Conservation (phyloP, 768 basidiomycete genomes). For the Cystofilobasidium ferigula region DNA sequence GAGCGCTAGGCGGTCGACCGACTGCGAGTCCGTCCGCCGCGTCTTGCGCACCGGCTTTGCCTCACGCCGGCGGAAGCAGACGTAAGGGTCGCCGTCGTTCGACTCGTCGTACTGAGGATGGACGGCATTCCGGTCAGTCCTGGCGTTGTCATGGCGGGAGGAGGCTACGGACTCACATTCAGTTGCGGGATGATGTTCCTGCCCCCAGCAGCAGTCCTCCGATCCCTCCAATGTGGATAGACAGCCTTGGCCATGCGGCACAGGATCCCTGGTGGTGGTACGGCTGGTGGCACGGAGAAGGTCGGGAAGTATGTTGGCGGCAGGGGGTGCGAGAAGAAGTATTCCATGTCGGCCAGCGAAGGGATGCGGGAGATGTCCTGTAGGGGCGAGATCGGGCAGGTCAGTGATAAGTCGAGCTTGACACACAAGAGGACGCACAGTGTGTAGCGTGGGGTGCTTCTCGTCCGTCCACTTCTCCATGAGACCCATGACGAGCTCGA, state of each 20-base stretch:
- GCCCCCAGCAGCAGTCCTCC: slow-evolving; percentile 67
- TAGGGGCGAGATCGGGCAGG: background rate
- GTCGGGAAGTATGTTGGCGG: slow-evolving; percentile 57
- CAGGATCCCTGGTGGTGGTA: slow-evolving; percentile 55
- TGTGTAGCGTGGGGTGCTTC: slow-evolving; percentile 76
- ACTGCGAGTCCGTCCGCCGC: slow-evolving; percentile 75
- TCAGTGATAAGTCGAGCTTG: slow-evolving; percentile 1
- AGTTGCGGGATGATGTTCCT: slow-evolving; percentile 74
- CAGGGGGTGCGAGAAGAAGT: slow-evolving; percentile 53
- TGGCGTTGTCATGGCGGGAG: no score
- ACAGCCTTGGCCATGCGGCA: slow-evolving; percentile 58
- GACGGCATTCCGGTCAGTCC: no score
- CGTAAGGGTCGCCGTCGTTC: slow-evolving; percentile 81
- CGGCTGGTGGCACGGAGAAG: slow-evolving; percentile 55
- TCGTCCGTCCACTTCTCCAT: slow-evolving; percentile 86
- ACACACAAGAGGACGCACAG: slow-evolving; percentile 48
- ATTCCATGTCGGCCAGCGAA: slow-evolving; percentile 43
- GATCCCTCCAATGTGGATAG: slow-evolving; percentile 83
- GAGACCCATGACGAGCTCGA: slow-evolving; percentile 88
- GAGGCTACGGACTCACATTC: no score
- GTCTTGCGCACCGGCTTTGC: slow-evolving; percentile 91
- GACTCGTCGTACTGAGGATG: slow-evolving; percentile 65
- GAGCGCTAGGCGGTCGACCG: slow-evolving; percentile 75
- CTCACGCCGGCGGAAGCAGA: slow-evolving; percentile 92
- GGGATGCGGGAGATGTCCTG: slow-evolving; percentile 39